A percentile compares a stretch with the other conserved stretches of the same genome.
These are phyloP conservation scores for Pezicula carpinea DNA, from an alignment of 2,329 filamentous ascomycete genomes.

Conservation along the genomic window DNA sequence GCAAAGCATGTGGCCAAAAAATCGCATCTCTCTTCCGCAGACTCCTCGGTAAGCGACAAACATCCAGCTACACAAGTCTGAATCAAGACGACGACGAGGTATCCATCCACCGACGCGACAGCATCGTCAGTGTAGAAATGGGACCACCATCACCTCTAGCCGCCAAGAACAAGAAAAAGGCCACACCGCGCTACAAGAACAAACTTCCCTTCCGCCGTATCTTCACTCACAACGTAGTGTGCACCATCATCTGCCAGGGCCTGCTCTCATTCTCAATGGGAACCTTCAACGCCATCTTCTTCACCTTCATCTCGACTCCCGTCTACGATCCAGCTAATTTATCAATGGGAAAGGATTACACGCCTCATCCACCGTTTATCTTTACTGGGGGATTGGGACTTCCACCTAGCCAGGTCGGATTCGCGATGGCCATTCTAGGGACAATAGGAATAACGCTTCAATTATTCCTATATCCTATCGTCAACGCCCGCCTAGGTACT, in stretches of 20 bases:
- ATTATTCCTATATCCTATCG: constrained; percentile 63
- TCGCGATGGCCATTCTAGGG: constrained; percentile 73
- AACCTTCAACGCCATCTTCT: constrained; percentile 56
- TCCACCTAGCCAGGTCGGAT: constrained; percentile 64
- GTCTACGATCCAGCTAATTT: constrained; percentile 30
- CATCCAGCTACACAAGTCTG: background rate
- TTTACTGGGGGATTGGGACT: constrained; percentile 72
- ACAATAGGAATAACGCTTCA: constrained; percentile 71
- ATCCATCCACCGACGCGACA: constrained; percentile 6
- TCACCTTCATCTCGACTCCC: constrained; percentile 59
- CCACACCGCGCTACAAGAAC: constrained; percentile 23
- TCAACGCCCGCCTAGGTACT: constrained; percentile 64
- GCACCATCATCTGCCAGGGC: constrained; percentile 44
- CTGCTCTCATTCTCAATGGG: constrained; percentile 56
- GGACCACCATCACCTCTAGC: constrained; percentile 7
- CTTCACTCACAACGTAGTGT: constrained; percentile 36
- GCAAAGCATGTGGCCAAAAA: constrained; percentile 19
- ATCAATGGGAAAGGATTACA: constrained; percentile 52
- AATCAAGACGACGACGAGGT: constrained; percentile 2
- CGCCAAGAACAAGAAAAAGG: constrained; percentile 19
- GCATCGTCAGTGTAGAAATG: constrained; percentile 5
- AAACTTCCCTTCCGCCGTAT: constrained; percentile 43
- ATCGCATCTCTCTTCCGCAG: constrained; percentile 12
- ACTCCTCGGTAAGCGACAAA: constrained; percentile 1
- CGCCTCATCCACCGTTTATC: constrained; percentile 28